phyloP scores from a whole-genome alignment of 768 basidiomycete genomes.

The Coprinopsis marcescibilis region DNA sequence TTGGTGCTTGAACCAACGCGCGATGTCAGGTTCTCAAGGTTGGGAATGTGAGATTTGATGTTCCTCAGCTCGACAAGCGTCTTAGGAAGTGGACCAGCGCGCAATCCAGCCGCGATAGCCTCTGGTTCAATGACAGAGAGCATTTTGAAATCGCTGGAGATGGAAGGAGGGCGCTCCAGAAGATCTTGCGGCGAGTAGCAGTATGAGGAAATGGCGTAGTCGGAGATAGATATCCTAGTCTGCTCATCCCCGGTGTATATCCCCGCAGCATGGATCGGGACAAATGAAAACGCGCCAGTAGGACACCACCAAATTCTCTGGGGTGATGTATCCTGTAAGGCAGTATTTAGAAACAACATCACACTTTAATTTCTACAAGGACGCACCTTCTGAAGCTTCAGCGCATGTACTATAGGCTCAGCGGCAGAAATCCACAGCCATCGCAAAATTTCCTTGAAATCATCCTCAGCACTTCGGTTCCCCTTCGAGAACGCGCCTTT shows the following conservation, averaged over 20 bases:
- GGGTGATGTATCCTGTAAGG: neutral
- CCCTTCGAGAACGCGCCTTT: too few relatives aligned
- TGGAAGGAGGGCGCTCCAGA: neutral
- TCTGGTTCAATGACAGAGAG: neutral
- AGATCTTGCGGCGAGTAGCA: conserved; percentile 11
- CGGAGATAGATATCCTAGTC: neutral
- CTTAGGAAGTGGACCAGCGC: neutral
- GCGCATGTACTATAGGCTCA: conserved; percentile 12
- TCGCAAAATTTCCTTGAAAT: conserved; percentile 6
- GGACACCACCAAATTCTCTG: conserved; percentile 27
- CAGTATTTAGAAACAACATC: neutral
- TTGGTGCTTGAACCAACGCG: neutral
- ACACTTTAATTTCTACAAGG: neutral
- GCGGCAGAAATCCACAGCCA: conserved; percentile 12
- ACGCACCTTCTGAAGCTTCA: neutral
- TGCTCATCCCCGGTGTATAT: conserved; percentile 12
- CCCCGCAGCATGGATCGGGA: conserved; percentile 31
- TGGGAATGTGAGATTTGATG: neutral
- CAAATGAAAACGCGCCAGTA: conserved; percentile 22
- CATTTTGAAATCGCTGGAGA: neutral
- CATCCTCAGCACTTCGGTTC: too few relatives aligned
- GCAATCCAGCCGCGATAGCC: neutral
- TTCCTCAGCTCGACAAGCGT: neutral
- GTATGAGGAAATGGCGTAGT: conserved; percentile 18
- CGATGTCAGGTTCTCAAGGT: neutral